Base-by-base conservation (phyloP, 768 basidiomycete species). In the Boletales sp. region DNA sequence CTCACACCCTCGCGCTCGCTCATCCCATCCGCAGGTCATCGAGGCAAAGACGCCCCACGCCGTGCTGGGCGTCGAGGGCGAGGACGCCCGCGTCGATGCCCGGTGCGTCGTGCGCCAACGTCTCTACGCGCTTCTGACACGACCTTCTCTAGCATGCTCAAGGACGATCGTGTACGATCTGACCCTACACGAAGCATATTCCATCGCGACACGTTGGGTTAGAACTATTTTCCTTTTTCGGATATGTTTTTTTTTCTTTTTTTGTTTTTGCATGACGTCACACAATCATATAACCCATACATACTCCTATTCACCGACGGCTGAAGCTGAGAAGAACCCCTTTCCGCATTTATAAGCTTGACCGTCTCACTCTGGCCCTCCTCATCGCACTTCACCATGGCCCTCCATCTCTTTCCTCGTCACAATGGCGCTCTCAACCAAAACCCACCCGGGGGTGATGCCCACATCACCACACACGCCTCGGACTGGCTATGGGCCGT, bases 31-130 rank as follows among this genome's bases (percentile, higher is more conserved):
- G 21, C 62, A 97, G 94, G 87, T 98, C 32, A 76, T 95, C 56
- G 90, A 94, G 30, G 94, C 95, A 8, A 95, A 94, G 69, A 90
- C 84, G 21, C 90, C 94, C 0, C 82, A 92, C 56, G 83, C 93
- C 2, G 82, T 87, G 27, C 68, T 97, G 1, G 85, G 85, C 2
- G 84, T 97, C 2, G 91, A 97, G 68, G 90, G 90, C 14, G 94
- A 95, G 51, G 95, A 99, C 68, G 83, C 87, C 2, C 75, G 95
- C 35, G 74, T 93, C 36, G 91, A 99, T 70, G 73, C 87, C 34
- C 77, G 93, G 95, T 94, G 45, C 47, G 86, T 47, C 6, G 62
- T 12, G 17, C 32, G 12, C 7, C n/a, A 3, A 10, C 2, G n/a
- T 13, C 0, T 4, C 8, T 7, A 19, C 41, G 12, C n/a, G 4